Evolutionary conservation across 2,329 filamentous ascomycete genomes (phyloP).

Genomic region (Penicillium italicum): DNA sequence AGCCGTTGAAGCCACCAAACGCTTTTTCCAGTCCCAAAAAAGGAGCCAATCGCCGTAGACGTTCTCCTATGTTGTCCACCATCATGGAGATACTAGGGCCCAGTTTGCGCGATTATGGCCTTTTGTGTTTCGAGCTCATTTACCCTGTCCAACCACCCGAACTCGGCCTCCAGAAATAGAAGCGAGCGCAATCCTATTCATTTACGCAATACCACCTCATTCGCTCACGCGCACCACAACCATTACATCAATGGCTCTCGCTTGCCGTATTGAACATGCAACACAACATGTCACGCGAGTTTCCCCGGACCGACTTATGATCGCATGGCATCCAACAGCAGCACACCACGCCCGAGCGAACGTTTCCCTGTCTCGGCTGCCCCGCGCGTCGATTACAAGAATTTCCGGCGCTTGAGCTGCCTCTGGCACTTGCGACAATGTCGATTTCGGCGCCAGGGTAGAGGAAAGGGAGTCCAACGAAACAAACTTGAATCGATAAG

Average conservation of each 20-base stretch:
- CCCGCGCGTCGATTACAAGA: constrained; percentile 38
- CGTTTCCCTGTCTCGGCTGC: constrained; percentile 35
- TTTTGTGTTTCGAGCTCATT: not conserved
- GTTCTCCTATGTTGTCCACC: not conserved
- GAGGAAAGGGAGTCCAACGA: constrained; percentile 25
- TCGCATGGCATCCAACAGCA: constrained; percentile 40
- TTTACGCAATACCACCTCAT: not conserved
- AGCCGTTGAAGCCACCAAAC: constrained; percentile 2
- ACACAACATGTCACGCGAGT: constrained; percentile 41
- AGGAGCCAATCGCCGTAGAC: not conserved
- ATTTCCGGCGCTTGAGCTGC: constrained; percentile 18
- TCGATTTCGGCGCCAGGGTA: constrained; percentile 14
- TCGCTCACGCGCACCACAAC: constrained; percentile 41
- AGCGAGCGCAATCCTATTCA: not conserved
- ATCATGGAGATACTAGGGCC: not conserved
- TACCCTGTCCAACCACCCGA: not conserved
- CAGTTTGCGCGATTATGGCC: not conserved
- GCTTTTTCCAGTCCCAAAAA: not conserved
- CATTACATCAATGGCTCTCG: constrained; percentile 38
- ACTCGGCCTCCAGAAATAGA: not conserved
- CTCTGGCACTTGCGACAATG: constrained; percentile 2
- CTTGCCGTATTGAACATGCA: constrained; percentile 35
- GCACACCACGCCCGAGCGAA: constrained; percentile 47
- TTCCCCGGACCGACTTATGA: constrained; percentile 40
- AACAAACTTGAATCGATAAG: constrained; percentile 34